These are phyloP conservation scores for Cornus kousa DNA, from an alignment of 148 eudicot genomes.

Conservation along the genomic window DNA sequence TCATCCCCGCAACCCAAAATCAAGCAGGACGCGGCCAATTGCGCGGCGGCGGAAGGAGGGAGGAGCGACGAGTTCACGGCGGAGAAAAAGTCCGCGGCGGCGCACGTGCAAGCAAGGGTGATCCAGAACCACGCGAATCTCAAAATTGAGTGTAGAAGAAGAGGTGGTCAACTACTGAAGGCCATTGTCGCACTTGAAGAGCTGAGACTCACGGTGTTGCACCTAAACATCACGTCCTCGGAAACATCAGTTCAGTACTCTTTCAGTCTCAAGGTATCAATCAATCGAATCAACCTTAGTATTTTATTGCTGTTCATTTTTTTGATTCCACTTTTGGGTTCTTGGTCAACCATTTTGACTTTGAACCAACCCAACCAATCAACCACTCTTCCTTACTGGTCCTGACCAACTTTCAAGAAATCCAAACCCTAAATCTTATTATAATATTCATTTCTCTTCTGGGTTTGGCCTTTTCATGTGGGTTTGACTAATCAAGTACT, in stretches of 20 bases:
- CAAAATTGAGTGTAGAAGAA: conserved; percentile 44
- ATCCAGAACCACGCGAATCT: conserved; percentile 56
- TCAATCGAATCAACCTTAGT: not conserved
- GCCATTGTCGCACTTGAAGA: conserved; percentile 49
- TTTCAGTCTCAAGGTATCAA: conserved; percentile 51
- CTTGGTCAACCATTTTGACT: not conserved
- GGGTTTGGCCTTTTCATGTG: not conserved
- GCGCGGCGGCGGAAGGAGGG: too few species aligned
- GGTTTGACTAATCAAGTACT: not conserved
- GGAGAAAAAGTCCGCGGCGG: conserved; percentile 21
- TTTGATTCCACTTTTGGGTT: not conserved
- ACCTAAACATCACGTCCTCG: conserved; percentile 51
- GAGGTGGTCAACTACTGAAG: conserved; percentile 37
- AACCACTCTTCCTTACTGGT: not conserved
- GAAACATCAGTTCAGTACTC: conserved; percentile 39
- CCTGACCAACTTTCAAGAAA: not conserved
- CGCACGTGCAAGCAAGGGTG: conserved; percentile 39
- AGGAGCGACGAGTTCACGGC: conserved; percentile 16
- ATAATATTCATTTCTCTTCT: not conserved
- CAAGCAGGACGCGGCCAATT: too few species aligned
- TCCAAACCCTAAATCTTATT: not conserved
- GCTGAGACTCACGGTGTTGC: conserved; percentile 46
- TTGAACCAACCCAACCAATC: not conserved
- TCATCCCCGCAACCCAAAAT: too few species aligned
- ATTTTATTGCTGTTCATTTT: not conserved